Percentiles rank a stretch among this genome's conserved stretches.
Conservation (phyloP, 306 rosid species). For the Malus sylvestris region DNA sequence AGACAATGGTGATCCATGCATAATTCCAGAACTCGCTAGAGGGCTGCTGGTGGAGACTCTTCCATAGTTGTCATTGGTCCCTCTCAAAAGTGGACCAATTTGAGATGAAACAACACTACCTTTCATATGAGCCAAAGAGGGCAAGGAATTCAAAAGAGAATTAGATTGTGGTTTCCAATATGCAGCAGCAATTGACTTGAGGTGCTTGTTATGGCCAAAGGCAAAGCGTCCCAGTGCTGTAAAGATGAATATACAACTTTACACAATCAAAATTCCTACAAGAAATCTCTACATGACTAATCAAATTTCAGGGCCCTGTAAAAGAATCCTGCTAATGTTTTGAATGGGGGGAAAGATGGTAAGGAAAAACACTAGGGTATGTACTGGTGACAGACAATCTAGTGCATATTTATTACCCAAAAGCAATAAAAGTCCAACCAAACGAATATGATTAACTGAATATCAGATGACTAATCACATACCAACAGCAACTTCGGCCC, state of each 20-base stretch:
- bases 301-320: background rate
- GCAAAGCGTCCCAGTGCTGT: slow-evolving; percentile 91
- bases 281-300: background rate
- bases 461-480: slow-evolving; percentile 37
- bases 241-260: background rate
- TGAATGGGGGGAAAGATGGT: background rate
- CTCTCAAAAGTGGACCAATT: slow-evolving; percentile 72
- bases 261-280: background rate
- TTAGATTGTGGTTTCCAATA: slow-evolving; percentile 88
- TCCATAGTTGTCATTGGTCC: slow-evolving; percentile 66
- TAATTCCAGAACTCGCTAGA: slow-evolving; percentile 68
- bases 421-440: background rate
- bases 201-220: slow-evolving; percentile 91
- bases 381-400: background rate
- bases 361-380: background rate
- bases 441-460: slow-evolving; percentile 3
- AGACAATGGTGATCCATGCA: slow-evolving; percentile 93
- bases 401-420: background rate
- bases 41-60: slow-evolving; percentile 87
- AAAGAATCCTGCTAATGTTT: background rate
- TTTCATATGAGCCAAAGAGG: slow-evolving; percentile 66
- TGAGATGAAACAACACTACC: slow-evolving; percentile 63
- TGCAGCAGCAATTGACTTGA: slow-evolving; percentile 86
- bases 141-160: slow-evolving; percentile 67
- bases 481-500: slow-evolving; percentile 99